These are phyloP conservation scores for Tuctoria greenei DNA, from an alignment of 176 grass and related monocot species.

Conservation along the genomic window DNA sequence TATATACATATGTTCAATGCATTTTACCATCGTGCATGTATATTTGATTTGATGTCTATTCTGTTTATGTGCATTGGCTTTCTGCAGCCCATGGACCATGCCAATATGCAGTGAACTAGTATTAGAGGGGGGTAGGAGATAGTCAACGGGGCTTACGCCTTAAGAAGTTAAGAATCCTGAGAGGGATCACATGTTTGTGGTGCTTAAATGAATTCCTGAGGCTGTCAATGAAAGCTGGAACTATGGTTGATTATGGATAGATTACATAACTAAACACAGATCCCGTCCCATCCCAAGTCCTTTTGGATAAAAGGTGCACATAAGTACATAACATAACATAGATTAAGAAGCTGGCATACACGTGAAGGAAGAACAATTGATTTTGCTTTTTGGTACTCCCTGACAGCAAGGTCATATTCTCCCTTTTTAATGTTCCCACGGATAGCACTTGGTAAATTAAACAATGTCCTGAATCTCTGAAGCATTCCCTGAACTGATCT, in stretches of 20 bases:
- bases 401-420: conserved; percentile 98
- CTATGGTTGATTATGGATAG: background rate
- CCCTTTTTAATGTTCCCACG: conserved; percentile 96
- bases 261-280: conserved; percentile 15
- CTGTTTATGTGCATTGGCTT: background rate
- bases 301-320: background rate
- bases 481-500: conserved; percentile 99
- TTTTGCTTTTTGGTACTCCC: conserved; percentile 99
- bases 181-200: background rate
- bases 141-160: background rate
- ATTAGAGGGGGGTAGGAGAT: background rate
- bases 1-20: background rate
- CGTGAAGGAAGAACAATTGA: conserved; percentile 99
- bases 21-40: background rate
- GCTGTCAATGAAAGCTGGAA: background rate
- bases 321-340: too few species aligned
- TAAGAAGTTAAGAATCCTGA: conserved; percentile 20
- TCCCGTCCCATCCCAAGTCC: background rate
- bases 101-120: background rate
- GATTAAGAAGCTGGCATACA: conserved; percentile 51
- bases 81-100: background rate
- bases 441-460: conserved; percentile 93
- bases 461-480: conserved; percentile 96
- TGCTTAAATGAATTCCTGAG: background rate
- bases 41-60: background rate